Base-by-base conservation (phyloP, 1,139 yeast species). In the Schwanniomyces etchellsii region DNA sequence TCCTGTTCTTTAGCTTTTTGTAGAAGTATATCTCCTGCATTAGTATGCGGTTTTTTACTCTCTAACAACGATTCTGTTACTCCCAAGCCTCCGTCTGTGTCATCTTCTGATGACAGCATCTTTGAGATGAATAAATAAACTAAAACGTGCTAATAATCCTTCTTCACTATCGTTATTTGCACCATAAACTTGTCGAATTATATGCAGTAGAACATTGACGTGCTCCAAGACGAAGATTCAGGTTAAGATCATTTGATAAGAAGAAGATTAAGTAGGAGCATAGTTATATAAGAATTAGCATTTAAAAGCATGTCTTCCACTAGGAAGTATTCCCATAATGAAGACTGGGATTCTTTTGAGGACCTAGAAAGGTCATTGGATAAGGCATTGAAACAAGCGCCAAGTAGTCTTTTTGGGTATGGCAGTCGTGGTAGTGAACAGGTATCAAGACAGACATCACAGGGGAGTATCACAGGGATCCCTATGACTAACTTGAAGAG, bases 301-400 rank as follows among this genome's bases (percentile, higher is more conserved):
- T n/a, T n/a, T n/a, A n/a, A n/a, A 7, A 18, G n/a, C 6, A 32
- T 32, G 38, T 28, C 40, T 16, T 32, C 42, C 24, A 35, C 50
- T 24, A 43, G 40, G 33, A 39, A 46, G 34, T 38, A 41, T 29
- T 38, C 47, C 24, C 42, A 42, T 27, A 33, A 30, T 16, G 42
- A 36, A 27, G 53, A 50, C 17, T 45, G 43, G 28, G 64, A 59
- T 29, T 52, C 64, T 11, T 58, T 64, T 41, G 73, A 65, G 24
- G 74, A 67, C 37, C 51, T 68, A 33, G 74, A 68, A 32, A 47
- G 44, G 28, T 61, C 72, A 16, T 48, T 67, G 28, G 74, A 67
- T 36, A 52, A 57, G 31, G 74, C 74, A 7, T 50, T 67, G 37
- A 51, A 60, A 38, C 52, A 58, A 27, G 72, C 71, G 2, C 50